Base-by-base conservation (phyloP, 2,329 filamentous ascomycete genomes). In the Ophioceras dolichostomum region DNA sequence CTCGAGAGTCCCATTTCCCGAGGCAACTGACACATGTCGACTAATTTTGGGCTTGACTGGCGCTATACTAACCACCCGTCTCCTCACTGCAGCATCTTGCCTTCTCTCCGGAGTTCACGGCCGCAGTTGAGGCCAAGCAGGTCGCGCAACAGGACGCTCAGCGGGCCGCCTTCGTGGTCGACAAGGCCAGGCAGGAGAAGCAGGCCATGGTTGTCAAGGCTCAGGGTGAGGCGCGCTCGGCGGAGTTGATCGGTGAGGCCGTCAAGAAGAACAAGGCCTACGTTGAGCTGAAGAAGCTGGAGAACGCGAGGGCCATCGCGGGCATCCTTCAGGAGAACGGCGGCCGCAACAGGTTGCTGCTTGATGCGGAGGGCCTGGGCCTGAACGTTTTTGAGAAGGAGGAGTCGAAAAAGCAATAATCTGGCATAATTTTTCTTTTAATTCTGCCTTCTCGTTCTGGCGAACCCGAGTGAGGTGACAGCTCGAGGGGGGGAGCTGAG, bases 191-290 rank as follows among this genome's bases (percentile, higher is more conserved):
- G 49, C 91, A 98, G 65, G 91, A 98, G 74, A 98, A 98, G 73
- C 91, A 98, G 67, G 91, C 91, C 51, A 95, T 88, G 68, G 87
- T 98, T 39, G 91, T 98, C 56, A 86, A 87, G 65, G 91, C 91
- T 4, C 91, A 96, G 77, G 91, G 91, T 86, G 91, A 98, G 68
- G 91, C 91, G 35, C 84, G 91, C 47, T 96, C 91, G 28, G 91
- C 91, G 33, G 88, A 98, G 66, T 79, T 98, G 46, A 95, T 98
- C 54, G 91, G 91, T 62, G 91, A 98, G 37, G 91, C 91, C 43
- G 94, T 98, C 78, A 98, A 96, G 84, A 98, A 96, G 82, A 93
- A 75, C 69, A 83, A 88, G 66, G 83, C 86, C 47, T 98, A 98
- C 60, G 77, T 98, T 45, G 91, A 96, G 64, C 75, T 98, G 56